Base-by-base conservation (phyloP, 2,329 filamentous ascomycete species). In the Aspergillus texensis region DNA sequence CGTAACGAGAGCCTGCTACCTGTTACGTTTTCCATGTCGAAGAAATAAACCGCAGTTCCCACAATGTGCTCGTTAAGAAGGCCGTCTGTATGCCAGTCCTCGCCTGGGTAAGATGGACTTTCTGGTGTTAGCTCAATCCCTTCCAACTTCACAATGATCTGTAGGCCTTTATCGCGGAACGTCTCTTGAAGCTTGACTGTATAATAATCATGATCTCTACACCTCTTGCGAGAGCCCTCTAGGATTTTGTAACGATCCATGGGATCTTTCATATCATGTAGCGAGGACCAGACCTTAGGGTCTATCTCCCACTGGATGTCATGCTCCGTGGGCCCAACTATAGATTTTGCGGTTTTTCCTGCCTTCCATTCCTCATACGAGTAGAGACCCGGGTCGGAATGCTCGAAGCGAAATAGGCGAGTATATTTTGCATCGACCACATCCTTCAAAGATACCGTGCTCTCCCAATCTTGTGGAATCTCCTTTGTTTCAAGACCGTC, bases 341-440 rank as follows among this genome's bases (percentile, higher is more conserved):
- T 67, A 45, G 60, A 50, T 54, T 55, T 57, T n/a, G 39, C 52
- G 14, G 60, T 63, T 54, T 58, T 55, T 14, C 63, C 63, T n/a
- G 61, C 61, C 58, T 57, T 67, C 65, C 63, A 67, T 34, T 65
- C 63, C 9, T 55, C 57, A 48, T 67, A 65, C n/a, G 65, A 65
- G 34, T 62, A 65, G 14, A 58, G 59, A 53, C 61, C 65, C 9
- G 65, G 63, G 32, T 65, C 65, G 14, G 65, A 61, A 48, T 67
- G 65, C 28, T 63, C 36, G 45, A 67, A 67, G 34, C n/a, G 30
- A 46, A 64, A 58, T 2, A 56, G 34, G 54, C 36, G 53, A 30
- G 1, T 56, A 10, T 64, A 64, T 32, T 64, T 64, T n/a, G 41
- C 50, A 43, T 55, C 46, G 45, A 58, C 50, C 16, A 56, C 58